A percentile compares a stretch with the other conserved stretches of the same genome.
Conservation (phyloP, 805 yeast genomes). For the Blastobotrys chiropterorum region DNA sequence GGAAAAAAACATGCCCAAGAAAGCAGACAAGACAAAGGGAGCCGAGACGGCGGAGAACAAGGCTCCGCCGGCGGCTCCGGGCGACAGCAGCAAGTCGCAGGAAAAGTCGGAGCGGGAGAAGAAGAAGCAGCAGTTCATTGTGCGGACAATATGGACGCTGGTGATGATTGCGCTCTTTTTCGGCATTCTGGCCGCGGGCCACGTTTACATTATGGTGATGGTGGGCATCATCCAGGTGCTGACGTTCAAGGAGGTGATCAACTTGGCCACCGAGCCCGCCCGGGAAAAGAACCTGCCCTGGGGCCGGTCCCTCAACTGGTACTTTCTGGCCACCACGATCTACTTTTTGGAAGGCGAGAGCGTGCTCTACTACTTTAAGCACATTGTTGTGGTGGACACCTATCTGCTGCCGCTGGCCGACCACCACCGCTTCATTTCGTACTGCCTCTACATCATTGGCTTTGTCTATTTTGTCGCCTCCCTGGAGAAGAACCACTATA, state of each 20-base stretch:
- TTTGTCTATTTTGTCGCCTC: slow-evolving; percentile 86
- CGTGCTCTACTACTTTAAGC: slow-evolving; percentile 59
- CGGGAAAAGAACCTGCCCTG: slow-evolving; percentile 76
- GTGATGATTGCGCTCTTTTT: slow-evolving; percentile 81
- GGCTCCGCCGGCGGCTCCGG: background rate
- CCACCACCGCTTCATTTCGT: slow-evolving; percentile 80
- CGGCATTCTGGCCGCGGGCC: slow-evolving; percentile 72
- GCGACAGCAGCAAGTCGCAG: background rate
- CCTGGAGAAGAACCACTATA: slow-evolving; percentile 79
- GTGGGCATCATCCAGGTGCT: slow-evolving; percentile 71
- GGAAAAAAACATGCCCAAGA: background rate
- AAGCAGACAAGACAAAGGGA: background rate
- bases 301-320: slow-evolving; percentile 86
- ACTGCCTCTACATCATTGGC: slow-evolving; percentile 78
- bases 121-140: slow-evolving; percentile 76
- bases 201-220: slow-evolving; percentile 65
- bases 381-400: slow-evolving; percentile 46
- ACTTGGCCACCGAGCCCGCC: slow-evolving; percentile 77
- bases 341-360: slow-evolving; percentile 87
- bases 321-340: slow-evolving; percentile 78
- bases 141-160: slow-evolving; percentile 88
- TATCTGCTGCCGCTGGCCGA: slow-evolving; percentile 53
- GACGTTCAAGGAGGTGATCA: slow-evolving; percentile 86
- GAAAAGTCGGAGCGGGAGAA: slow-evolving; percentile 24
- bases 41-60: background rate